Conservation (phyloP, 1,284 basidiomycete genomes). For the Kwoniella shivajii region DNA sequence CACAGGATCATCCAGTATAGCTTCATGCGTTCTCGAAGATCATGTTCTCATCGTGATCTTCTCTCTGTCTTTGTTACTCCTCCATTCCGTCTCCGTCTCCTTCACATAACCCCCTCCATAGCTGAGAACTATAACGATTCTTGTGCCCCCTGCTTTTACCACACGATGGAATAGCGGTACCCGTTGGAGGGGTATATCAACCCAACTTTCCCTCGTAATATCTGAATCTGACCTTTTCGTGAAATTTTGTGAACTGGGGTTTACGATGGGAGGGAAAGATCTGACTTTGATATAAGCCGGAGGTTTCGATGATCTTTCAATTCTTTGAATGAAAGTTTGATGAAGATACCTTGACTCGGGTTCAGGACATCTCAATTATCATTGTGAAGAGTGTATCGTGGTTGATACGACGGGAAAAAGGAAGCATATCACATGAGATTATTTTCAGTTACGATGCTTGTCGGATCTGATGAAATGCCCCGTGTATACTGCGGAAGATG, state of each 20-base stretch:
- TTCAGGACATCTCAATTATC: slow-evolving; percentile 32
- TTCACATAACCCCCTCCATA: slow-evolving; percentile 18
- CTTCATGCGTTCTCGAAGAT: no score
- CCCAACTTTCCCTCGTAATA: neutral
- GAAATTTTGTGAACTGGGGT: neutral
- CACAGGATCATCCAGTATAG: no score
- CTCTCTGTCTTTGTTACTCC: neutral
- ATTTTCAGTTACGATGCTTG: no score
- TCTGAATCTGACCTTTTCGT: neutral
- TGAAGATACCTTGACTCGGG: slow-evolving; percentile 49
- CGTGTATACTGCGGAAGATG: no score
- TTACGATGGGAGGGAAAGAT: neutral
- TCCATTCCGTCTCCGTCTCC: slow-evolving; percentile 10
- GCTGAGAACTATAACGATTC: slow-evolving; percentile 10
- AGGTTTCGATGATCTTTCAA: slow-evolving; percentile 26
- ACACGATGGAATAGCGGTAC: slow-evolving; percentile 37
- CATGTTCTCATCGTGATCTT: neutral
- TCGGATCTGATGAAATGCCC: no score
- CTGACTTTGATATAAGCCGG: slow-evolving; percentile 53
- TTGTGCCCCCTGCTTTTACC: slow-evolving; percentile 35
- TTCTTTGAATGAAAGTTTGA: slow-evolving; percentile 30
- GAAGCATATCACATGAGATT: no score
- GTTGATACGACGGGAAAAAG: neutral
- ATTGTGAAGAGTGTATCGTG: neutral
- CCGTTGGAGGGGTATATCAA: slow-evolving; percentile 33